Percentiles rank a stretch among this genome's conserved stretches.
These are phyloP conservation scores for Usnea hakonensis DNA, from an alignment of 495 filamentous ascomycete genomes.

Conservation along the genomic window DNA sequence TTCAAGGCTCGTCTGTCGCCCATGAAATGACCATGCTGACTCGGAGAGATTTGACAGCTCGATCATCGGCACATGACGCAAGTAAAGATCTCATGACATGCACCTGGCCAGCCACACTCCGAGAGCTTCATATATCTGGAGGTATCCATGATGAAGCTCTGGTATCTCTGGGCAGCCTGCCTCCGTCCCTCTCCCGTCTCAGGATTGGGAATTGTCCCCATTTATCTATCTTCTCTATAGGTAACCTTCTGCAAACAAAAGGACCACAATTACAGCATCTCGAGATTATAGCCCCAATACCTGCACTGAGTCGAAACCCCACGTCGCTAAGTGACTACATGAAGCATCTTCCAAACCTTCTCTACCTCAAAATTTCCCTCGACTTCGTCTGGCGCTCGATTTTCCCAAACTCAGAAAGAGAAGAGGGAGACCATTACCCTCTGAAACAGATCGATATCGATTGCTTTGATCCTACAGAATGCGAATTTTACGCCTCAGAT, in stretches of 20 bases:
- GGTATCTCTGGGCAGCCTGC: background rate
- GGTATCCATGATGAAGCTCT: slow-evolving; percentile 3
- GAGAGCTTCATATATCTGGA: slow-evolving; percentile 15
- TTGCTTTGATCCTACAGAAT: slow-evolving; percentile 7
- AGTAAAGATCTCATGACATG: background rate
- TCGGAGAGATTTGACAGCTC: slow-evolving; percentile 23
- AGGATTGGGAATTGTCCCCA: slow-evolving; percentile 14
- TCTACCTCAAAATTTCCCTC: slow-evolving; percentile 5
- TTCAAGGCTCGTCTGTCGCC: background rate
- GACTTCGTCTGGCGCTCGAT: background rate
- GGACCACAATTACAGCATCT: background rate
- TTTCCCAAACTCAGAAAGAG: background rate
- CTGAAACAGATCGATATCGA: slow-evolving; percentile 5
- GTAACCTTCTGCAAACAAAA: background rate
- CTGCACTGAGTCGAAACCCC: background rate
- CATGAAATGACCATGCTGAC: background rate
- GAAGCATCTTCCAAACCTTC: slow-evolving; percentile 5
- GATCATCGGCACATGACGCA: slow-evolving; percentile 31
- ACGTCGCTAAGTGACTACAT: background rate
- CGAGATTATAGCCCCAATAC: slow-evolving; percentile 1
- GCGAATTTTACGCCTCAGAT: background rate
- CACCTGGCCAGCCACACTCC: slow-evolving; percentile 11
- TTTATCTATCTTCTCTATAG: slow-evolving; percentile 6
- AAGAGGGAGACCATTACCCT: background rate
- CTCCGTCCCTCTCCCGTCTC: slow-evolving; percentile 2